Conservation (phyloP, 2,329 filamentous ascomycete species). For the Magnaporthales sp. region DNA sequence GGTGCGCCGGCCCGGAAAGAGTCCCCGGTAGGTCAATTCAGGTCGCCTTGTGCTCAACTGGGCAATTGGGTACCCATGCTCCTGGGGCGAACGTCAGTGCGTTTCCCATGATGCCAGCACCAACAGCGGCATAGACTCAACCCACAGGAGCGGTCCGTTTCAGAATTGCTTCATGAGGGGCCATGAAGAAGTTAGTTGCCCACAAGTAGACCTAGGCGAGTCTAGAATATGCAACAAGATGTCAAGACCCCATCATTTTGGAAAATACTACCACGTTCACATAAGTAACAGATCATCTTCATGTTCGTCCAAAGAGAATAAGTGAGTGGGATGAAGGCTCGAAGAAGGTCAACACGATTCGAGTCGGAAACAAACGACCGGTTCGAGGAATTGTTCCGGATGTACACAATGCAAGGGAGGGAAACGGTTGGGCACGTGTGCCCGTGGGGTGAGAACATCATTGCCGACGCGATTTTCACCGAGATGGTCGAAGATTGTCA, state of each 20-base stretch:
- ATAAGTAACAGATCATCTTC: not conserved
- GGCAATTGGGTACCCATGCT: not conserved
- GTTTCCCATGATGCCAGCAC: not conserved
- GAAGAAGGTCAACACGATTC: not conserved
- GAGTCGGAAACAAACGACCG: not conserved
- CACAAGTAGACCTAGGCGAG: not conserved
- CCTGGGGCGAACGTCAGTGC: not conserved
- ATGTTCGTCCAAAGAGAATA: slow-evolving; percentile 6
- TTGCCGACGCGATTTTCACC: no score
- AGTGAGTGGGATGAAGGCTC: slow-evolving; percentile 7
- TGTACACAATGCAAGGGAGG: not conserved
- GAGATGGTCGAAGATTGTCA: no score
- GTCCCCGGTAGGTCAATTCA: not conserved
- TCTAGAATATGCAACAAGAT: slow-evolving; percentile 4
- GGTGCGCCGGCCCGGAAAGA: not conserved
- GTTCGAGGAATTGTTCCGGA: no score
- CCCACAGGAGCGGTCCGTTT: slow-evolving; percentile 20
- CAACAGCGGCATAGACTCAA: not conserved
- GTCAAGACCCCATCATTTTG: not conserved
- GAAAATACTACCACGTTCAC: no score
- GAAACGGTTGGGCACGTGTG: not conserved
- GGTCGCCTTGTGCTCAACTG: not conserved
- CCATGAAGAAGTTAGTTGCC: slow-evolving; percentile 8
- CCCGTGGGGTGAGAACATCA: not conserved
- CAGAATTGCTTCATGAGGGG: slow-evolving; percentile 31